Conservation (phyloP, 805 yeast species). For the Ogataea pignaliae region DNA sequence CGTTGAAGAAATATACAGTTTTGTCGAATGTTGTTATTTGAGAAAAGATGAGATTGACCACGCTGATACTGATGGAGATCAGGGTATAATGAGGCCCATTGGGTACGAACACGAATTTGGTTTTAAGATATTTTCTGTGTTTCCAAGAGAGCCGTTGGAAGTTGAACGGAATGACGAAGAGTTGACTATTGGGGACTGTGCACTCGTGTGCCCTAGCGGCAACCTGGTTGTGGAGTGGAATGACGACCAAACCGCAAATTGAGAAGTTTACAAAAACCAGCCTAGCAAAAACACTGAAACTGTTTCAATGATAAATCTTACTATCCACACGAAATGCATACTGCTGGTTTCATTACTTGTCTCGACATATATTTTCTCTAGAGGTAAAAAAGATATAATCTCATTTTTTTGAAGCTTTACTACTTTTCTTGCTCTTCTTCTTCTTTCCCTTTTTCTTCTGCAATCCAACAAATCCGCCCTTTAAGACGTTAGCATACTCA, state of each 20-base stretch:
- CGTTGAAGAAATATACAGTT: slow-evolving; percentile 66
- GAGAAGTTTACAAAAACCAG: no score
- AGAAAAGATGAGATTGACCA: slow-evolving; percentile 29
- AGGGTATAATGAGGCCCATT: slow-evolving; percentile 17
- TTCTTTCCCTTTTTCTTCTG: slow-evolving; percentile 79
- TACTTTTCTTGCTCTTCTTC: slow-evolving; percentile 42
- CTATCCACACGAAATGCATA: no score
- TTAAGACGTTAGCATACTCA: slow-evolving; percentile 64
- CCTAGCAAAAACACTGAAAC: no score
- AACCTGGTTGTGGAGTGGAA: slow-evolving; percentile 40
- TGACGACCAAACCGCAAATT: no score
- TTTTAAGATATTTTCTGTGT: slow-evolving; percentile 51
- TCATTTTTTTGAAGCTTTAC: slow-evolving; percentile 10
- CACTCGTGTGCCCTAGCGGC: slow-evolving; percentile 59
- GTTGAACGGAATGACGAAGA: slow-evolving; percentile 17
- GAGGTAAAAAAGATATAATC: background rate
- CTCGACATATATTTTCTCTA: background rate
- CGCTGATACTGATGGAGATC: slow-evolving; percentile 20
- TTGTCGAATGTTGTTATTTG: slow-evolving; percentile 47
- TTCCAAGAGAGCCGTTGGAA: slow-evolving; percentile 48
- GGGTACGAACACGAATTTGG: slow-evolving; percentile 41
- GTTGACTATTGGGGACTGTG: slow-evolving; percentile 36
- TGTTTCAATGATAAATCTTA: no score
- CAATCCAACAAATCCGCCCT: slow-evolving; percentile 69
- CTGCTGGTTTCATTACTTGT: no score